Evolutionary conservation across 495 filamentous ascomycete species (phyloP).

Genomic region (Hypoxylon fuscum): DNA sequence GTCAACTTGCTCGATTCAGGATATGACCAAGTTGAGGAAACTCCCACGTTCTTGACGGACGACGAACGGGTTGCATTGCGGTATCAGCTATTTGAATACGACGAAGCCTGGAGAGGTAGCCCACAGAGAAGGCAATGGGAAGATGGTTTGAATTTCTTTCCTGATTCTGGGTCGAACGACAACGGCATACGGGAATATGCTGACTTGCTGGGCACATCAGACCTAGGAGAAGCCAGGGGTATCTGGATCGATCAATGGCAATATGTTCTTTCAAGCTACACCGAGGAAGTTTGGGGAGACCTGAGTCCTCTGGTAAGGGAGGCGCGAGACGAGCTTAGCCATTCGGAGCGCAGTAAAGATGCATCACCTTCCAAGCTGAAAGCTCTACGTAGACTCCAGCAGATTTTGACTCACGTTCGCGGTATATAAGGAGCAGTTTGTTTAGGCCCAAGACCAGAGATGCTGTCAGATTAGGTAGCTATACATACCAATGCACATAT

Average conservation of each 20-base stretch:
- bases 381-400: constrained; percentile 38
- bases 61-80: constrained; percentile 43
- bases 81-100: constrained; percentile 46
- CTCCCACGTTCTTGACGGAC: constrained; percentile 24
- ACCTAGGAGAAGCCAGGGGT: constrained; percentile 52
- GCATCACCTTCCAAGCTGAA: constrained; percentile 19
- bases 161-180: constrained; percentile 38
- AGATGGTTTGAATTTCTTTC: constrained; percentile 54
- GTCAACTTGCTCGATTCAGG: constrained; percentile 48
- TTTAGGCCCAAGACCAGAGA: too few species aligned
- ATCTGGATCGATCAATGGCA: constrained; percentile 67
- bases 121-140: constrained; percentile 46
- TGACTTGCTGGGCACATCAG: constrained; percentile 45
- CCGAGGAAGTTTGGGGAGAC: constrained; percentile 83
- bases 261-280: constrained; percentile 69
- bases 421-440: constrained; percentile 1
- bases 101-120: not conserved
- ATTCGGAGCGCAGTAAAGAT: constrained; percentile 20
- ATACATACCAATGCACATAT: not conserved
- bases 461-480: not conserved
- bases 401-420: constrained; percentile 37
- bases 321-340: constrained; percentile 66
- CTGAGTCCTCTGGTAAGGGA: constrained; percentile 67
- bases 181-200: constrained; percentile 12
- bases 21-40: constrained; percentile 38